Base-by-base conservation (phyloP, 1,139 yeast genomes). In the Protomyces lactucae-debilis region DNA sequence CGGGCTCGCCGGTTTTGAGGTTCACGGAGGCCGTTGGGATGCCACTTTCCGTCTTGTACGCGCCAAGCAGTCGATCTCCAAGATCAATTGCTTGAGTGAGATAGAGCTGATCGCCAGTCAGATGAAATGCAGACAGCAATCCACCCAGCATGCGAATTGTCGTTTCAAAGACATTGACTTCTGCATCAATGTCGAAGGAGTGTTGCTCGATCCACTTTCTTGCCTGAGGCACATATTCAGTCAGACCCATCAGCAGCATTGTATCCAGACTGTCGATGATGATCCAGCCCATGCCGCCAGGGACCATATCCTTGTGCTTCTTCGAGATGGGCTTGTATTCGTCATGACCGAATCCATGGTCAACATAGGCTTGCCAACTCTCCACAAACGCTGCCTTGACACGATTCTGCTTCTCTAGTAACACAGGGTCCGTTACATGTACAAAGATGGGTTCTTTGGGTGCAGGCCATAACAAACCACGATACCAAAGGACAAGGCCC, bases 141-240 rank as follows among this genome's bases (percentile, higher is more conserved):
- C 98, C 98, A 52, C 98, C 98, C 57, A 92, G 78, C 95, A 91
- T 90, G 71, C 97, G 81, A 69, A 90, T 92, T 3, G 98, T 90
- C 12, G 97, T 90, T 74, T 92, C 98, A 75, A 92, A 92, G 3
- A 90, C 86, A 73, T 86, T 90, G 57, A 91, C 96, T 46, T 83
- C 82, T 70, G 85, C 83, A 73, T 90, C 88, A 71, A 88, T 83
- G 70, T 85, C 83, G 69, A 84, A 86, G 48, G 75, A 73, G 60
- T 86, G 74, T 55, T 80, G 84, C 60, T 84, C 78, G 63, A 92
- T 87, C 97, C 97, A 93, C 2, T 82, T 73, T 67, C 83, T 81
- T 8, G 96, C 95, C 54, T 83, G 79, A 37, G 75, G 76, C 52
- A 88, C 79, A 71, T 88, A 90, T 23, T 83, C 85, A 9, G 81